Conservation (phyloP, 139 green algal genomes). For the Tetradesmus lagerheimii region DNA sequence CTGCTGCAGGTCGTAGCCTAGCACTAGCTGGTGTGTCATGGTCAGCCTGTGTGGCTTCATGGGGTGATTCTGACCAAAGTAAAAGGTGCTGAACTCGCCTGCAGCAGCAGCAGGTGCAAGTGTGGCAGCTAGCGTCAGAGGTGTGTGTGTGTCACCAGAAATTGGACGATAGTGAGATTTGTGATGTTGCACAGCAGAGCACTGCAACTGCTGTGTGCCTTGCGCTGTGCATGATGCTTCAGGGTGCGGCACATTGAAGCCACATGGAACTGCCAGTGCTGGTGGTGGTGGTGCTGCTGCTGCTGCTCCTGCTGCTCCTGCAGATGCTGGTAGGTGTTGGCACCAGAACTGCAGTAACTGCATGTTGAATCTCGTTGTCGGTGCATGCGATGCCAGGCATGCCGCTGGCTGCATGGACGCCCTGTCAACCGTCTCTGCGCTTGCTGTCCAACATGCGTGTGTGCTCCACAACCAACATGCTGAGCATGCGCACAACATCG, state of each 20-base stretch:
- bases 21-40: constrained; percentile 96
- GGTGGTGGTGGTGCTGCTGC: not conserved
- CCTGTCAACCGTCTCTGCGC: too few relatives aligned
- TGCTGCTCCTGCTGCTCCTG: not conserved
- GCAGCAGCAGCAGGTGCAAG: constrained; percentile 14
- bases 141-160: too few relatives aligned
- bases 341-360: too few relatives aligned
- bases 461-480: too few relatives aligned
- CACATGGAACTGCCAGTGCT: not conserved
- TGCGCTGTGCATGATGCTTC: too few relatives aligned
- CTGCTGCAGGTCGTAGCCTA: constrained; percentile 95
- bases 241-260: too few relatives aligned
- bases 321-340: not conserved
- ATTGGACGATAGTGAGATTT: too few relatives aligned
- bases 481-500: too few relatives aligned
- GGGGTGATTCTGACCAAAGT: constrained; percentile 97
- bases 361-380: too few relatives aligned
- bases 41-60: constrained; percentile 98
- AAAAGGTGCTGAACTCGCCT: constrained; percentile 88
- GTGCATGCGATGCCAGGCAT: not conserved
- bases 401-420: too few relatives aligned
- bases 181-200: not conserved
- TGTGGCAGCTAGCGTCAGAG: too few relatives aligned
- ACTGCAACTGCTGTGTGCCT: too few relatives aligned
- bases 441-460: not conserved